These are phyloP conservation scores for Auricularia sp. DNA, from an alignment of 768 basidiomycete genomes.

Conservation along the genomic window DNA sequence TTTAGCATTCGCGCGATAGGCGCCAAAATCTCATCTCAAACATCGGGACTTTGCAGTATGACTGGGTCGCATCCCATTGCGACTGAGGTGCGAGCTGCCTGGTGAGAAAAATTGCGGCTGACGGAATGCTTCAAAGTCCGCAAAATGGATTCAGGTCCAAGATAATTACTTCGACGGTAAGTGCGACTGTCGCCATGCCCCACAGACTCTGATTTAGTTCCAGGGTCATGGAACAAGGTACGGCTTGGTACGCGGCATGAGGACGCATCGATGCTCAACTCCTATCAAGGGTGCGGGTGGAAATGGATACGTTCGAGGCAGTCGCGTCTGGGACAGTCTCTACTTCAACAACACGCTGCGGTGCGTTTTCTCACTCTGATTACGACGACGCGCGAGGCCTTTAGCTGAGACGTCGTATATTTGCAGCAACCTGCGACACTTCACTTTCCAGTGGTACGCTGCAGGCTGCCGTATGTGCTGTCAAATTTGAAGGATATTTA, in stretches of 20 bases:
- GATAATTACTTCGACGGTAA: not conserved
- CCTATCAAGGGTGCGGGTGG: not conserved
- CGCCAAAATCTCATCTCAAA: too few species aligned
- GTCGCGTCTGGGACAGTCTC: not conserved
- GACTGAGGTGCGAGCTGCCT: not conserved
- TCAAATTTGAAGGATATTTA: too few species aligned
- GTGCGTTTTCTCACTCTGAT: not conserved
- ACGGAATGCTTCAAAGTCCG: too few species aligned
- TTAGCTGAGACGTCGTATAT: not conserved
- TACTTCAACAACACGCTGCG: not conserved
- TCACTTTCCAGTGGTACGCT: not conserved
- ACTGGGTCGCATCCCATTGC: not conserved
- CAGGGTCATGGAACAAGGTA: not conserved
- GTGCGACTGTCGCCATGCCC: not conserved
- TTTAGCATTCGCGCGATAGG: too few species aligned
- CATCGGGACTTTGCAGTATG: not conserved
- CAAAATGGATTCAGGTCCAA: not conserved
- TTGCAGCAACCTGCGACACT: not conserved
- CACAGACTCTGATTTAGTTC: not conserved
- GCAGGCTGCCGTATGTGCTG: too few species aligned
- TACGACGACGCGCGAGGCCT: too few species aligned
- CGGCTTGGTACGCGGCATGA: too few species aligned
- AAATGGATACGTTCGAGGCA: not conserved
- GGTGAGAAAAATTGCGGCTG: too few species aligned
- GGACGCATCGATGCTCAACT: too few species aligned